Conservation (phyloP, 2,329 filamentous ascomycete species). For the Coniella vitis region DNA sequence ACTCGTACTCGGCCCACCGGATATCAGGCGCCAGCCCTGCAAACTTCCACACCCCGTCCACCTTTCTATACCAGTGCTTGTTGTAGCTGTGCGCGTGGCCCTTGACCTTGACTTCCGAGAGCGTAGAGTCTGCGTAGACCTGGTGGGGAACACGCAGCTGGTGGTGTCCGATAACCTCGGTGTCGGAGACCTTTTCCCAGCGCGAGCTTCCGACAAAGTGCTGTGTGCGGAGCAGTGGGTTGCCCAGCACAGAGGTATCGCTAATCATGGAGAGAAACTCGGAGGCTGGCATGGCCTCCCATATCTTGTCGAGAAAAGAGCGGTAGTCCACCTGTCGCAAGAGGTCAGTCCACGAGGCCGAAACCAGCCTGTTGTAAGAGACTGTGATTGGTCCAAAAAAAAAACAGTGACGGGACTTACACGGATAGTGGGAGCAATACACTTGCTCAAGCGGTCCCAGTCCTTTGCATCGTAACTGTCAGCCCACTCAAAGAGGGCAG, state of each 20-base stretch:
- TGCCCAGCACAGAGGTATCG: constrained; percentile 49
- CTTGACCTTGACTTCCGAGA: constrained; percentile 45
- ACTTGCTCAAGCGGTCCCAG: constrained; percentile 52
- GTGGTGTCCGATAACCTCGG: constrained; percentile 53
- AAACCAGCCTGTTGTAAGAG: no score
- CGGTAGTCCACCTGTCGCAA: constrained; percentile 60
- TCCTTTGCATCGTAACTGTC: constrained; percentile 62
- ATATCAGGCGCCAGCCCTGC: constrained; percentile 49
- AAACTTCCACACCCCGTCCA: constrained; percentile 56
- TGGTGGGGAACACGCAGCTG: constrained; percentile 58
- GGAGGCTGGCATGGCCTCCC: constrained; percentile 54
- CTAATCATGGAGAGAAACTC: constrained; percentile 58
- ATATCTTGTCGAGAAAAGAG: constrained; percentile 52
- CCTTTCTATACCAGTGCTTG: constrained; percentile 50
- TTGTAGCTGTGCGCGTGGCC: constrained; percentile 54
- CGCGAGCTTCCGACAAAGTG: constrained; percentile 55
- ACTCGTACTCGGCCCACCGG: constrained; percentile 51
- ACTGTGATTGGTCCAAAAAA: no score
- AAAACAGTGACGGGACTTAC: constrained; percentile 25
- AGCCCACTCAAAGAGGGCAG: constrained; percentile 19
- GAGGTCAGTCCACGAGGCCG: no score
- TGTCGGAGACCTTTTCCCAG: constrained; percentile 51
- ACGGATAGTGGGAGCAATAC: constrained; percentile 54
- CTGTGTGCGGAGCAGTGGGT: constrained; percentile 56
- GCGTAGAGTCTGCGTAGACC: constrained; percentile 46